Conservation (phyloP, 306 rosid genomes). For the Corylus avellana region DNA sequence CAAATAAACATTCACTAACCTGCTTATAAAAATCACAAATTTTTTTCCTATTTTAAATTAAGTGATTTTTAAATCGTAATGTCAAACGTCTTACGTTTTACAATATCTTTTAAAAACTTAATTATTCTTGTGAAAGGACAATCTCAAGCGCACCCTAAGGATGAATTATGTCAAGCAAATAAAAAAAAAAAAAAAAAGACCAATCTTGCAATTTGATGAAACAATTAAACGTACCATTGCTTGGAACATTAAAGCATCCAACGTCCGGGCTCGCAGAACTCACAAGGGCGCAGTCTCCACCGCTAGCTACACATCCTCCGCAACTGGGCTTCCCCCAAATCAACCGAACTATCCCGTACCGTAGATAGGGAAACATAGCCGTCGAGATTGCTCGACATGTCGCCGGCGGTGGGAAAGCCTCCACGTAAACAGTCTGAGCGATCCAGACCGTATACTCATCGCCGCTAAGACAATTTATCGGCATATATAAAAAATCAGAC, state of each 20-base stretch:
- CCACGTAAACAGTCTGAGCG: background rate
- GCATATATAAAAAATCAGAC: background rate
- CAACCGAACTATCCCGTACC: constrained; percentile 30
- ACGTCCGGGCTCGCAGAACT: background rate
- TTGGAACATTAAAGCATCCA: constrained; percentile 29
- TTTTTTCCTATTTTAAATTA: too few species aligned
- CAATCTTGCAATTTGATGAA: too few species aligned
- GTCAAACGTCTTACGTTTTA: too few species aligned
- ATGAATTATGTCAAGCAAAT: too few species aligned
- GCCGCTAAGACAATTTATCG: constrained; percentile 29
- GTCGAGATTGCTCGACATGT: constrained; percentile 37
- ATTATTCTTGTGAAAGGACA: too few species aligned
- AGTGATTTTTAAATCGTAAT: too few species aligned
- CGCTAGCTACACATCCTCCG: constrained; percentile 25
- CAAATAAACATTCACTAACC: too few species aligned
- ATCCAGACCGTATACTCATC: background rate
- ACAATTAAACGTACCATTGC: constrained; percentile 36
- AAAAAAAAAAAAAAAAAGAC: too few species aligned
- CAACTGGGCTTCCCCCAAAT: constrained; percentile 49
- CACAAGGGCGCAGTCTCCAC: constrained; percentile 42
- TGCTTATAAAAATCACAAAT: too few species aligned
- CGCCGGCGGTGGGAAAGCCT: background rate
- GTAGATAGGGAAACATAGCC: constrained; percentile 26
- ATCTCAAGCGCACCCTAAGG: too few species aligned
- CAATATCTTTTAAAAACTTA: too few species aligned